These are phyloP conservation scores for Abortiporus biennis DNA, from an alignment of 1,284 basidiomycete genomes.

Conservation along the genomic window DNA sequence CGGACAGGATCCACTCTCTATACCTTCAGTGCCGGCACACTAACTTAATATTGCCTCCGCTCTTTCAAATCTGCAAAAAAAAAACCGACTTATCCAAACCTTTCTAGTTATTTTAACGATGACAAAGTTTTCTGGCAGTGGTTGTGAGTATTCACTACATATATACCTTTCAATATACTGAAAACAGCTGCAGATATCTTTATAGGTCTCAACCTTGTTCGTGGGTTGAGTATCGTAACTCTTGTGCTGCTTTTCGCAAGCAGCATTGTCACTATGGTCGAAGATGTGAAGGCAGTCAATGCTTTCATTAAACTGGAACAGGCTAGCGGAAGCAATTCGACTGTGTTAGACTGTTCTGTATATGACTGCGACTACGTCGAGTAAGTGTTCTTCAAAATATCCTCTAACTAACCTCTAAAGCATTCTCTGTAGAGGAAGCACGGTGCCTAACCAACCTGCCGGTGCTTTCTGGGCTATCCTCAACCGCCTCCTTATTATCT, in stretches of 20 bases:
- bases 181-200: conserved; percentile 46
- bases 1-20: background rate
- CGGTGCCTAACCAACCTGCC: conserved; percentile 81
- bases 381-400: conserved; percentile 32
- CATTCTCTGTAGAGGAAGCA: conserved; percentile 47
- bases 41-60: background rate
- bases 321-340: conserved; percentile 29
- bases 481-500: conserved; percentile 75
- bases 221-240: conserved; percentile 70
- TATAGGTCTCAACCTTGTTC: conserved; percentile 72
- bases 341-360: conserved; percentile 35
- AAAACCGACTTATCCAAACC: background rate
- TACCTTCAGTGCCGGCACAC: background rate
- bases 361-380: conserved; percentile 68
- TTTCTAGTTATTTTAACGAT: background rate
- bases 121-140: background rate
- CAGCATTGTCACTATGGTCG: conserved; percentile 74
- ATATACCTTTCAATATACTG: too few relatives aligned
- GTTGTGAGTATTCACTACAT: too few relatives aligned
- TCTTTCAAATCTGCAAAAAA: too few relatives aligned
- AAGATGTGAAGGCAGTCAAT: conserved; percentile 76
- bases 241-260: conserved; percentile 73
- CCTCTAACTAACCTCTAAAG: background rate
- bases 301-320: conserved; percentile 44
- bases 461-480: conserved; percentile 85